A percentile compares a stretch with the other conserved stretches of the same genome.
Evolutionary conservation across 306 rosid species (phyloP).

Genomic region (Prinsepia uniflora): DNA sequence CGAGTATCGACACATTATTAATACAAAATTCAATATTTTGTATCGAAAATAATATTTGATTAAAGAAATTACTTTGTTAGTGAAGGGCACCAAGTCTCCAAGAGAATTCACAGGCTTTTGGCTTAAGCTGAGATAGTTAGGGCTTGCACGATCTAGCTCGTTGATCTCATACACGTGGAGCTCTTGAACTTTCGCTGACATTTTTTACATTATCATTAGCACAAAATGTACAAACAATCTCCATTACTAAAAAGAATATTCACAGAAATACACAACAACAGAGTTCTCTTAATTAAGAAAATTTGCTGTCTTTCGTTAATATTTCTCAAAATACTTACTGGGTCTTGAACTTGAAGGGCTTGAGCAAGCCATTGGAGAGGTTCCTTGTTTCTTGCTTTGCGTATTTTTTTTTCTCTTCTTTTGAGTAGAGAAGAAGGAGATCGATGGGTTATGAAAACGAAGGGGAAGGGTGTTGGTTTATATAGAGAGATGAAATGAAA

Average conservation of each 20-base stretch:
- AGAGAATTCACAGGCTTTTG: slow-evolving; percentile 56
- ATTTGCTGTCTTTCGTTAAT: background rate
- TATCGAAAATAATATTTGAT: background rate
- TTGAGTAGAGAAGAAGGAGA: background rate
- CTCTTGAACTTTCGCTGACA: slow-evolving; percentile 53
- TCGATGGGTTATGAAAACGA: background rate
- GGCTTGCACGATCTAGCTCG: slow-evolving; percentile 67
- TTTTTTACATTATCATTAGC: too few relatives aligned
- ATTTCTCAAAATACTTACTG: slow-evolving; percentile 2
- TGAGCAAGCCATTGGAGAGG: slow-evolving; percentile 15
- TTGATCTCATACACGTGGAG: slow-evolving; percentile 63
- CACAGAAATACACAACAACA: too few relatives aligned
- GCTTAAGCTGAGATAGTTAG: slow-evolving; percentile 59
- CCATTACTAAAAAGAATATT: too few relatives aligned
- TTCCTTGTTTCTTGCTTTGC: too few relatives aligned
- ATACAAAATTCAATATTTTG: too few relatives aligned
- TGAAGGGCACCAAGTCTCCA: slow-evolving; percentile 70
- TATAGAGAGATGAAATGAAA: background rate
- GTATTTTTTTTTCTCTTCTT: background rate
- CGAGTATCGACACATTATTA: too few relatives aligned
- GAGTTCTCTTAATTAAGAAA: too few relatives aligned
- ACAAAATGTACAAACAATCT: too few relatives aligned
- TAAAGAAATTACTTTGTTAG: slow-evolving; percentile 47
- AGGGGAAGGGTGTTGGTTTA: background rate
- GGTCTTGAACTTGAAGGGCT: slow-evolving; percentile 12